Percentiles rank a stretch among this genome's conserved stretches.
Evolutionary conservation across 73 alveolate genomes (phyloP).

Genomic region (Tetrahymena malaccensis): DNA sequence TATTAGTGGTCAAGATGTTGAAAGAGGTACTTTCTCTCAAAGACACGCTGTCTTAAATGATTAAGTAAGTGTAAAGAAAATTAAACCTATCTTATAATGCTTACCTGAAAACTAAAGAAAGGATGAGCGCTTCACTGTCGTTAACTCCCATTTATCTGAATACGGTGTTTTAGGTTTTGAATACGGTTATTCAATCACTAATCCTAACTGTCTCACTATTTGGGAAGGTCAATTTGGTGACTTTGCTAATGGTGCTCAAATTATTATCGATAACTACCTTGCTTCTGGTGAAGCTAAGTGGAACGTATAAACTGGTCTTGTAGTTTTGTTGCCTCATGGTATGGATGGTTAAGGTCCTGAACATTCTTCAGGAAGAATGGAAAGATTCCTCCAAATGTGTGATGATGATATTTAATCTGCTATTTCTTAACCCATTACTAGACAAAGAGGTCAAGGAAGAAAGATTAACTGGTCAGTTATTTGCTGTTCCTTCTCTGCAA

Average conservation of each 20-base stretch:
- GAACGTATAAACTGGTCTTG: constrained; percentile 67
- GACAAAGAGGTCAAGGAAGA: constrained; percentile 19
- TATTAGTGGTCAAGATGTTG: constrained; percentile 82
- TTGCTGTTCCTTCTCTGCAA: constrained; percentile 67
- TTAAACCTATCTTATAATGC: constrained; percentile 18
- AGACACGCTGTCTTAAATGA: constrained; percentile 79
- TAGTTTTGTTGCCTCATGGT: constrained; percentile 77
- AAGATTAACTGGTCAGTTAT: constrained; percentile 56
- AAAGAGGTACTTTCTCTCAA: constrained; percentile 89
- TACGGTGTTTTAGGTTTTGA: constrained; percentile 73
- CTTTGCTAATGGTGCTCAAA: constrained; percentile 76
- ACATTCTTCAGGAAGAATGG: constrained; percentile 83
- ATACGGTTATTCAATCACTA: constrained; percentile 72
- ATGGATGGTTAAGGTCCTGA: constrained; percentile 88
- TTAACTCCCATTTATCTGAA: constrained; percentile 50
- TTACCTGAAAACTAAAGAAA: not conserved
- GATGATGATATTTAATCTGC: constrained; percentile 63
- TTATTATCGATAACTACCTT: constrained; percentile 63
- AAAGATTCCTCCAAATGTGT: constrained; percentile 62
- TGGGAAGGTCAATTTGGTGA: constrained; percentile 92
- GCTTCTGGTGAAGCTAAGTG: constrained; percentile 81
- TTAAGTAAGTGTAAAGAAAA: constrained; percentile 46
- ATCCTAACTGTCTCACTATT: constrained; percentile 71
- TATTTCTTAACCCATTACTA: constrained; percentile 30
- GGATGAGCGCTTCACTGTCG: constrained; percentile 33